Conservation (phyloP, 2,329 filamentous ascomycete species). For the Aspergillus vadensis region DNA sequence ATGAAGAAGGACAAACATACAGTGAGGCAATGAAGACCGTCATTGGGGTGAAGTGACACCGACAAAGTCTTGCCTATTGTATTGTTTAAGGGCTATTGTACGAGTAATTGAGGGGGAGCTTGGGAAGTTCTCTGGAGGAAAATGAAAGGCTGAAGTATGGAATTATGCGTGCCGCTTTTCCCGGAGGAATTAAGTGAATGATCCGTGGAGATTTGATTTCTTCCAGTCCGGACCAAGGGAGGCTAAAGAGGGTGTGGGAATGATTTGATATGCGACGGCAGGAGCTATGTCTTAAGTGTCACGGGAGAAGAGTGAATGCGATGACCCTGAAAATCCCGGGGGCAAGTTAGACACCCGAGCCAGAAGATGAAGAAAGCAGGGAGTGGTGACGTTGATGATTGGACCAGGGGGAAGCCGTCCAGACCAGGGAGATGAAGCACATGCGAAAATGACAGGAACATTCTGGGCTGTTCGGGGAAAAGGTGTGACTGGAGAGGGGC, state of each 20-base stretch:
- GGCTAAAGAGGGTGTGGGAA: slow-evolving; percentile 3
- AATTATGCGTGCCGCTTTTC: background rate
- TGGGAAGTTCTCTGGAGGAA: background rate
- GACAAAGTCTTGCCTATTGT: background rate
- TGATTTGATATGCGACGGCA: slow-evolving; percentile 7
- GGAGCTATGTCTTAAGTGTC: slow-evolving; percentile 13
- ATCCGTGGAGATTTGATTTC: background rate
- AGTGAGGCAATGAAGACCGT: slow-evolving; percentile 40
- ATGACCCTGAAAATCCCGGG: slow-evolving; percentile 18
- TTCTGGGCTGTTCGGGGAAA: slow-evolving; percentile 21
- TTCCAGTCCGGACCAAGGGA: slow-evolving; percentile 11
- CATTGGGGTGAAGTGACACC: slow-evolving; percentile 24
- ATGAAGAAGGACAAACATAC: slow-evolving; percentile 23
- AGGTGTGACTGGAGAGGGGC: background rate
- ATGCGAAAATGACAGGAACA: slow-evolving; percentile 16
- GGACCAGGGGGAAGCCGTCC: slow-evolving; percentile 13
- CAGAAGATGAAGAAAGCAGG: slow-evolving; percentile 13
- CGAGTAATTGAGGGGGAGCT: background rate
- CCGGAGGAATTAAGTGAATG: background rate
- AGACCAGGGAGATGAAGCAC: slow-evolving; percentile 9
- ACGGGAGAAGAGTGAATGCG: slow-evolving; percentile 7
- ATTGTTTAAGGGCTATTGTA: background rate
- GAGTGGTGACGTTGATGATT: slow-evolving; percentile 19
- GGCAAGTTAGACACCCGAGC: slow-evolving; percentile 17
- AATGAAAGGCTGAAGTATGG: background rate